These are phyloP conservation scores for Salvia sclarea DNA, from an alignment of 305 asterid species.

Conservation along the genomic window DNA sequence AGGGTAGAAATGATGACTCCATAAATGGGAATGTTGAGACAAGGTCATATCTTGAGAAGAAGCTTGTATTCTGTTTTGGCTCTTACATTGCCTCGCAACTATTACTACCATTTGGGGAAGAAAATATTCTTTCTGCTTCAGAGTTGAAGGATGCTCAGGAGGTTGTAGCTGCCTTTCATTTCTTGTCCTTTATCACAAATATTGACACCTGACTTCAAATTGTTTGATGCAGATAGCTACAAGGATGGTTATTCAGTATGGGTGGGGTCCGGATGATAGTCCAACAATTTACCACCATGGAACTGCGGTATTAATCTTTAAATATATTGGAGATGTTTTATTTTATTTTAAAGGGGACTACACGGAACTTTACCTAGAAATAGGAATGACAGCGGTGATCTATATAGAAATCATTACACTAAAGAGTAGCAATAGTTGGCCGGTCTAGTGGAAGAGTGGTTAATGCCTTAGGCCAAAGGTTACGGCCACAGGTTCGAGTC, in stretches of 20 bases:
- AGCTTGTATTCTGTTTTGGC: conserved; percentile 93
- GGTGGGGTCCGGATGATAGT: conserved; percentile 94
- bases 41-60: conserved; percentile 86
- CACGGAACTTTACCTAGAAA: conserved; percentile 18
- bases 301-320: conserved; percentile 64
- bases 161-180: conserved; percentile 49
- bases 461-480: no score
- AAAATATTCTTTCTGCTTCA: conserved; percentile 76
- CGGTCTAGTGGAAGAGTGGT: no score
- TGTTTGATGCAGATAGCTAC: conserved; percentile 80
- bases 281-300: conserved; percentile 83
- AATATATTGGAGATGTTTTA: conserved; percentile 3
- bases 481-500: no score
- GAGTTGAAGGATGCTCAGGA: conserved; percentile 92
- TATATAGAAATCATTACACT: conserved; percentile 12
- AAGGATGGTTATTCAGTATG: conserved; percentile 89
- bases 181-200: conserved; percentile 19
- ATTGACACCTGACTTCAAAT: conserved; percentile 26
- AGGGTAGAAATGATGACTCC: conserved; percentile 67
- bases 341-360: conserved; percentile 11
- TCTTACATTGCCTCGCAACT: conserved; percentile 89
- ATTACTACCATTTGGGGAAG: conserved; percentile 94
- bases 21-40: conserved; percentile 79
- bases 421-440: background rate
- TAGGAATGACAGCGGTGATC: conserved; percentile 1